Percentiles rank a stretch among this genome's conserved stretches.
Evolutionary conservation across 2,329 filamentous ascomycete genomes (phyloP).

Genomic region (Sclerotinia subarctica): DNA sequence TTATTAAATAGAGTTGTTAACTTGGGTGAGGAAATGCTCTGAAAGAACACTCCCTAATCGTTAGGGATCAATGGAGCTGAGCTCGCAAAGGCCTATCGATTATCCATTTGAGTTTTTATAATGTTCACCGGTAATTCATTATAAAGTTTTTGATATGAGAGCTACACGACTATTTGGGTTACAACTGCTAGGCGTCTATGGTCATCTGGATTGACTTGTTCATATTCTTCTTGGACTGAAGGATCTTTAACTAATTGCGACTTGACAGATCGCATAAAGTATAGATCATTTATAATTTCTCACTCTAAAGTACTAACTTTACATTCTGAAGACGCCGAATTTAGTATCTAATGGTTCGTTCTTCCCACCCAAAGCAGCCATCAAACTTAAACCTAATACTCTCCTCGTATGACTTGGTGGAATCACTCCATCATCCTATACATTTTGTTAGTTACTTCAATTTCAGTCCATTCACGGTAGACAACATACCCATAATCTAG

Average conservation of each 20-base stretch:
- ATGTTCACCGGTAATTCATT: background rate
- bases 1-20: too few relatives aligned
- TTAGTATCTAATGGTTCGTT: slow-evolving; percentile 60
- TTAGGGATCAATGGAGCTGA: too few relatives aligned
- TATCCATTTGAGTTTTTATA: background rate
- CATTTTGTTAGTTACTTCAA: background rate
- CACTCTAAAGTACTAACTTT: slow-evolving; percentile 31
- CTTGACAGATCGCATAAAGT: too few relatives aligned
- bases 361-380: slow-evolving; percentile 66
- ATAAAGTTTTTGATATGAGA: background rate
- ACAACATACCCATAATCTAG: slow-evolving; percentile 70
- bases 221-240: background rate
- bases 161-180: background rate
- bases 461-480: slow-evolving; percentile 12
- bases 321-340: slow-evolving; percentile 85
- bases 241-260: background rate
- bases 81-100: background rate
- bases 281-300: background rate
- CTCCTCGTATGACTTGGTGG: slow-evolving; percentile 71
- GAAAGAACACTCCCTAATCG: too few relatives aligned
- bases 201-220: too few relatives aligned
- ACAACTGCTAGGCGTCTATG: background rate
- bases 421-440: slow-evolving; percentile 72
- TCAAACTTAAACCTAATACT: slow-evolving; percentile 69
- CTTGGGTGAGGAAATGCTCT: too few relatives aligned